Conservation (phyloP, 106 monocot genomes). For the Dendrobium huoshanense region DNA sequence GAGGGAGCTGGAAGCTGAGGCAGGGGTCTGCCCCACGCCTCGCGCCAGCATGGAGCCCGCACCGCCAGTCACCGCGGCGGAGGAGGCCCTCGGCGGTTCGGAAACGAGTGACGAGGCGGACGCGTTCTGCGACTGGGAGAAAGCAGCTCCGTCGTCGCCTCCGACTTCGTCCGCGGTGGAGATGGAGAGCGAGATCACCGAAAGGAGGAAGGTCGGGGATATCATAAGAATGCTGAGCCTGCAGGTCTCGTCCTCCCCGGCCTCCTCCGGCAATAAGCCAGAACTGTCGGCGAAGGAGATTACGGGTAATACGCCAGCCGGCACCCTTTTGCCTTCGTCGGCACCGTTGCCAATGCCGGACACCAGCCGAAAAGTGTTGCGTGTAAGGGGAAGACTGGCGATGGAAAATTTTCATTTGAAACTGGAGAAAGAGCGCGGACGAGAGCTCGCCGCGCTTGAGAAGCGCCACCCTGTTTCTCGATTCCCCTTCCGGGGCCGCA, state of each 20-base stretch:
- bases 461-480: slow-evolving; percentile 38
- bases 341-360: not conserved
- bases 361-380: not conserved
- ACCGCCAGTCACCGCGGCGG: not conserved
- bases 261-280: not conserved
- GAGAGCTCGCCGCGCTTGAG: slow-evolving; percentile 33
- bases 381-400: slow-evolving; percentile 34
- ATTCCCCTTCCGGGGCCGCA: slow-evolving; percentile 51
- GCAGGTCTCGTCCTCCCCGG: not conserved
- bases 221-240: slow-evolving; percentile 27
- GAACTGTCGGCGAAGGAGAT: slow-evolving; percentile 7
- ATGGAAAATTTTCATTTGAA: slow-evolving; percentile 40
- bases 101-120: slow-evolving; percentile 17
- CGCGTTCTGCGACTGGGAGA: slow-evolving; percentile 15
- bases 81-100: slow-evolving; percentile 12
- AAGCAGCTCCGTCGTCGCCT: slow-evolving; percentile 4
- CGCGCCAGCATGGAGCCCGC: slow-evolving; percentile 2
- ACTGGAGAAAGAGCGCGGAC: slow-evolving; percentile 35
- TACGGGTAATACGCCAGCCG: not conserved
- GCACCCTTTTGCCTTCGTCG: not conserved
- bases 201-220: slow-evolving; percentile 13
- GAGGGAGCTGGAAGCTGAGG: slow-evolving; percentile 82
- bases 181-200: slow-evolving; percentile 2
- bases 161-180: not conserved
- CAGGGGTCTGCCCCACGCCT: slow-evolving; percentile 14